Conservation (phyloP, 2,329 filamentous ascomycete species). For the Nemania sp. region DNA sequence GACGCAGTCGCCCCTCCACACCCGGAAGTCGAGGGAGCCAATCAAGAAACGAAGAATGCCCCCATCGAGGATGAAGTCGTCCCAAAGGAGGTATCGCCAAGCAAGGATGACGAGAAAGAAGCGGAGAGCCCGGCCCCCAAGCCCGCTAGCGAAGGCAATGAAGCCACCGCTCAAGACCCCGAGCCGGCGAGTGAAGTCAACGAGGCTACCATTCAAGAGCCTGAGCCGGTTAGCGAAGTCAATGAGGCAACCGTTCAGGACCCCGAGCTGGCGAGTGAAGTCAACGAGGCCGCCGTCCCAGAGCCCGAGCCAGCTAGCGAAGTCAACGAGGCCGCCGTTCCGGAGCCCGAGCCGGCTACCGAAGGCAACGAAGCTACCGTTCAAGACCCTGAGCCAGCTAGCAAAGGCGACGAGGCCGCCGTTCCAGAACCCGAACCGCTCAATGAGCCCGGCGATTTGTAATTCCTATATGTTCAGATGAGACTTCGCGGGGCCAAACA, state of each 20-base stretch:
- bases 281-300: conserved; percentile 60
- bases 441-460: background rate
- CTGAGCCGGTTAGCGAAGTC: conserved; percentile 67
- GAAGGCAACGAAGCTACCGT: conserved; percentile 57
- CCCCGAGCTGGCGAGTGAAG: conserved; percentile 67
- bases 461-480: conserved; percentile 10
- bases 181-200: too few species aligned
- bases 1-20: conserved; percentile 60
- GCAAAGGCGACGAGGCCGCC: conserved; percentile 64
- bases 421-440: too few species aligned
- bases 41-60: conserved; percentile 60
- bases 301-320: conserved; percentile 67
- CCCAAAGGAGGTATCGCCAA: conserved; percentile 48
- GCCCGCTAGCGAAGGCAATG: conserved; percentile 66
- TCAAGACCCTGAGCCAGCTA: too few species aligned
- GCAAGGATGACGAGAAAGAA: conserved; percentile 64
- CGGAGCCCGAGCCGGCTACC: conserved; percentile 61
- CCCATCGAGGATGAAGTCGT: conserved; percentile 43
- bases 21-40: conserved; percentile 63
- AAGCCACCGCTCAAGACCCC: conserved; percentile 55
- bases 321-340: conserved; percentile 60
- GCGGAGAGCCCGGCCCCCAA: conserved; percentile 60
- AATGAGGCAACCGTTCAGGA: conserved; percentile 58
- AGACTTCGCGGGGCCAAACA: conserved; percentile 4
- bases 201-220: conserved; percentile 26